Evolutionary conservation across 176 grass and related monocot species (phyloP).

Genomic region (Oryza nivara): DNA sequence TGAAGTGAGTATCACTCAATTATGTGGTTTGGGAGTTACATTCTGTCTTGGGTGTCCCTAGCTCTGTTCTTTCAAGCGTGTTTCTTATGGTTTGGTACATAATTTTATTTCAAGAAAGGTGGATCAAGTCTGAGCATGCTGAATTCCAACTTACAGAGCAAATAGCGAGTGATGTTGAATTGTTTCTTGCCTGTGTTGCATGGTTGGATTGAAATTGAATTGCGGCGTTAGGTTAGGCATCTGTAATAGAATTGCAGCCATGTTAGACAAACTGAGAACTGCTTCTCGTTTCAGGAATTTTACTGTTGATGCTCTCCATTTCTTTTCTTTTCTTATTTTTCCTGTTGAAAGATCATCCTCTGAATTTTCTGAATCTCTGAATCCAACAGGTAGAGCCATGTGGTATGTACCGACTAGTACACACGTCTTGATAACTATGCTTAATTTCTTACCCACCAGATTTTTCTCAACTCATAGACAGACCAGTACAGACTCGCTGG

Average conservation of each 20-base stretch:
- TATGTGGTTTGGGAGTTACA: not conserved
- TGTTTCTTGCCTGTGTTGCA: not conserved
- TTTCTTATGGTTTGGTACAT: not conserved
- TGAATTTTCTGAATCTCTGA: not conserved
- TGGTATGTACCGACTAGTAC: not conserved
- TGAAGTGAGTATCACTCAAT: conserved; percentile 35
- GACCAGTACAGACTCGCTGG: not conserved
- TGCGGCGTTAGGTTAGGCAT: not conserved
- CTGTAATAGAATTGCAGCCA: not conserved
- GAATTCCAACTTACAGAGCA: not conserved
- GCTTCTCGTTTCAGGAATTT: not conserved
- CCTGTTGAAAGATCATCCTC: not conserved
- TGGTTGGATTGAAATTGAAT: not conserved
- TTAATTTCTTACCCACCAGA: not conserved
- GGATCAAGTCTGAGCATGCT: not conserved
- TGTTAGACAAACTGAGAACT: conserved; percentile 11
- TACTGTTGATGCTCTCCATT: not conserved
- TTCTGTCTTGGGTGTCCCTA: not conserved
- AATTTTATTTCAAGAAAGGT: not conserved
- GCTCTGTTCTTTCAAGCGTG: not conserved
- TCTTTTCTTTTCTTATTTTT: not conserved
- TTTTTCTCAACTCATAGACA: not conserved
- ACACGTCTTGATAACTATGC: not conserved
- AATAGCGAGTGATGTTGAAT: not conserved
- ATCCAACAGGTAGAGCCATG: not conserved